phyloP scores from a whole-genome alignment of 495 filamentous ascomycete species.

The Neurospora tetraspora region DNA sequence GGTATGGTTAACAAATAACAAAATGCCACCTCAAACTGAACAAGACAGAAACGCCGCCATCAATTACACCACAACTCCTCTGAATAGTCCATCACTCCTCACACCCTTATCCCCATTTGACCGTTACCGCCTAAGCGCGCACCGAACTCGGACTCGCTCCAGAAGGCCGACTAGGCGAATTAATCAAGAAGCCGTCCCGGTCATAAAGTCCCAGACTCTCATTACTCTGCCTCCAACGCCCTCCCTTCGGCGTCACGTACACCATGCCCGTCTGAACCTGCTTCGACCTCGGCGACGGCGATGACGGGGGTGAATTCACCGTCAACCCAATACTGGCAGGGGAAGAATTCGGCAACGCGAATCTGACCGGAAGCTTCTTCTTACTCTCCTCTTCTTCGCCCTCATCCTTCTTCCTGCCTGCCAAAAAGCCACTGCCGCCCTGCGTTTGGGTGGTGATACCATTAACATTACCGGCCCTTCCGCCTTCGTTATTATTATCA shows the following conservation, averaged over 20 bases:
- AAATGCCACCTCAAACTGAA: neutral
- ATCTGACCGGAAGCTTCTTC: neutral
- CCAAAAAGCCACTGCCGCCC: neutral
- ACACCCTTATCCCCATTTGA: neutral
- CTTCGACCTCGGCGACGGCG: neutral
- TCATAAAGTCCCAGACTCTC: slow-evolving; percentile 15
- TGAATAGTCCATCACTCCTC: neutral
- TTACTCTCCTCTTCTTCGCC: slow-evolving; percentile 2
- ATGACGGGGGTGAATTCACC: neutral
- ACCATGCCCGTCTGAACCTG: neutral
- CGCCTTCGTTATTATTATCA: neutral
- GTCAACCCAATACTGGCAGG: neutral
- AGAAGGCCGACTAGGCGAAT: slow-evolving; percentile 2
- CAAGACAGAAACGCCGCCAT: neutral
- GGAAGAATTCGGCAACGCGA: neutral
- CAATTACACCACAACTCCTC: neutral
- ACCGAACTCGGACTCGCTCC: neutral
- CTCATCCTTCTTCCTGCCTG: neutral
- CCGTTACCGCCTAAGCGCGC: neutral
- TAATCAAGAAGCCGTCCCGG: slow-evolving; percentile 13
- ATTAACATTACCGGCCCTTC: neutral
- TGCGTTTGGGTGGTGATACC: neutral
- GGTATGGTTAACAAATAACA: neutral
- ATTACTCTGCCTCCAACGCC: neutral
- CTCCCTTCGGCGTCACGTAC: neutral